Evolutionary conservation across 495 filamentous ascomycete genomes (phyloP), one percentile per base, ranked within the genome.

Genomic region (Glarea lozoyensis): DNA sequence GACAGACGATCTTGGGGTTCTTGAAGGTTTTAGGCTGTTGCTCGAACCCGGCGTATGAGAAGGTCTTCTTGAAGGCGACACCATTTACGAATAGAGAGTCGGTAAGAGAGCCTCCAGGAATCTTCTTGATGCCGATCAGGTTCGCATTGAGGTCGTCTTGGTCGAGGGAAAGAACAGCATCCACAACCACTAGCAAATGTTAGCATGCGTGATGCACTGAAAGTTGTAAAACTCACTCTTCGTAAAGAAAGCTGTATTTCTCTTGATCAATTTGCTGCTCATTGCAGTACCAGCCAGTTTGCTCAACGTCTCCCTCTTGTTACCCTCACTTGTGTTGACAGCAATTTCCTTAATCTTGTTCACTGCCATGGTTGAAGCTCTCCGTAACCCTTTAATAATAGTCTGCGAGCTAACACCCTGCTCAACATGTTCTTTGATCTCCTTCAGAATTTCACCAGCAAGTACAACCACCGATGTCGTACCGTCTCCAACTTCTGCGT

Each of bases 11-110:
- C 65, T 86, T 89, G 35, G 92, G 92, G 65, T 95, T 78, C 56
- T 70, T 79, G 69, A 98, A 96, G 25, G 73, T 83, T 65, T 98
- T 98, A 42, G 92, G 92, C 68, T 98, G 92, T 64, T 98, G 92
- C 65, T 98, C 92, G 66, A 98, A 98, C 53, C 92, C 92, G 54
- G 92, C 92, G 60, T 98, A 98, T 29, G 92, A 88, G 67, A 98
- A 98, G 10, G 92, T 98, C 72, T 98, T 98, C 75, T 98, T 98
- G 72, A 98, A 98, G 25, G 92, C 89, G 34, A 98, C 92, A 59
- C 92, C 92, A 61, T 98, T 89, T 53, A 98, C 83, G 67, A 96
- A 98, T 24, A 96, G 78, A 7, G 89, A 94, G 60, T 98, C 92
- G 58, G 94, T 90, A 15, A 98, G 78, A 35, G 88, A 94, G 66